phyloP scores from a whole-genome alignment of 2,329 filamentous ascomycete genomes.

The Neocatenulostroma microsporum region DNA sequence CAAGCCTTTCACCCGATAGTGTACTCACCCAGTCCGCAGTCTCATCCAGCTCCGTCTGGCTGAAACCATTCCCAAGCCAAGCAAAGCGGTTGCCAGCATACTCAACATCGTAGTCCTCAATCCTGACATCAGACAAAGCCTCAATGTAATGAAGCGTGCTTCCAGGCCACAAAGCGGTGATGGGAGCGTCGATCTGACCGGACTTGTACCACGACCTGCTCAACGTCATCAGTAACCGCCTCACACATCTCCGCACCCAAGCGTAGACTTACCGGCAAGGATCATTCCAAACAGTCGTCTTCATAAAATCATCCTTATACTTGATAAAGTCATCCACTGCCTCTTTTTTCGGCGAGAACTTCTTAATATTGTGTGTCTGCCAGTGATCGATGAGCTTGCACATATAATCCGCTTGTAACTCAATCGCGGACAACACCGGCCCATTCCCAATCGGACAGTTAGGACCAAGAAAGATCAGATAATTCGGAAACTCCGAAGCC shows the following conservation, averaged over 20 bases:
- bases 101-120: constrained; percentile 8
- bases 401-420: constrained; percentile 13
- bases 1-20: background rate
- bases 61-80: constrained; percentile 14
- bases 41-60: constrained; percentile 15
- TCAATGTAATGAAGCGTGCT: constrained; percentile 15
- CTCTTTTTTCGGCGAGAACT: constrained; percentile 9
- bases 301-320: constrained; percentile 13
- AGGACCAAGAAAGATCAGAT: constrained; percentile 13
- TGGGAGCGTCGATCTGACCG: constrained; percentile 22
- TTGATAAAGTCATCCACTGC: constrained; percentile 8
- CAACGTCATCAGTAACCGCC: constrained; percentile 10
- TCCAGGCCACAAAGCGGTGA: constrained; percentile 26
- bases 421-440: constrained; percentile 11
- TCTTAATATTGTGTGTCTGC: constrained; percentile 15
- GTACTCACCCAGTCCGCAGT: constrained; percentile 9
- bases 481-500: constrained; percentile 12
- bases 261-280: constrained; percentile 9
- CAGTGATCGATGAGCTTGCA: constrained; percentile 12
- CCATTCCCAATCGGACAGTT: constrained; percentile 13
- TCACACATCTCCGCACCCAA: too few species aligned
- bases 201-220: constrained; percentile 23
- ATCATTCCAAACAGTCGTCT: constrained; percentile 11
- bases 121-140: constrained; percentile 3
- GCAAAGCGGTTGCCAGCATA: constrained; percentile 12